Base-by-base conservation (phyloP, 139 green algal genomes). In the Pleodorina starrii region DNA sequence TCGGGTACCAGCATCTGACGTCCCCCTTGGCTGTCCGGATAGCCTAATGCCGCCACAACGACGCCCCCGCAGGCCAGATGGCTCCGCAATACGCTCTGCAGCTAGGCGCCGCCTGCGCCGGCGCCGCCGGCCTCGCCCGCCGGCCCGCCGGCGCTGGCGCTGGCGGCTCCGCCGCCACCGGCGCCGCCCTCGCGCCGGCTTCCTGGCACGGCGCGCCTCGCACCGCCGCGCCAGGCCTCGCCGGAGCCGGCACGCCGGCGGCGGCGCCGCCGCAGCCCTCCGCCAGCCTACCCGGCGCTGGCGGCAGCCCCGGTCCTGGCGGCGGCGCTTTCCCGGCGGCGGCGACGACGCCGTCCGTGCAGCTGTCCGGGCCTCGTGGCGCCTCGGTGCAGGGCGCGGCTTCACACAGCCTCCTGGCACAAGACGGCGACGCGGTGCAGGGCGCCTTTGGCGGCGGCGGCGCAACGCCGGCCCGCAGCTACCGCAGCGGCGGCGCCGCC, bases 21-120 rank as follows among this genome's bases (percentile, higher is more conserved):
- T n/a, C n/a, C n/a, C n/a, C n/a, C n/a, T n/a, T n/a, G n/a, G n/a
- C n/a, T n/a, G n/a, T n/a, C n/a, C n/a, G n/a, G n/a, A n/a, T n/a
- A n/a, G n/a, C n/a, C n/a, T n/a, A n/a, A n/a, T n/a, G n/a, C n/a
- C n/a, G n/a, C n/a, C n/a, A n/a, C n/a, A n/a, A n/a, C n/a, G n/a
- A n/a, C n/a, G n/a, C 25, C 40, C 74, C 44, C 25, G 43, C 74
- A 82, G 74, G 74, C 32, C 74, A 82, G n/a, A 63, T 82, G 74
- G 74, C 74, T 5, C 74, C 74, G 11, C 74, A 82, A 44, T 82
- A 82, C 74, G 74, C 74, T 16, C 44, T 82, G 43, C 74, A 82
- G 44, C 23, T 82, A 25, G 74, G 74, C 25, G 44, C 44, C 7
- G 74, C 74, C 5, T 44, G 44, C 42, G 72, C 42, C 17, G 72